phyloP scores from a whole-genome alignment of 306 rosid genomes.

The Quercus engelmannii region DNA sequence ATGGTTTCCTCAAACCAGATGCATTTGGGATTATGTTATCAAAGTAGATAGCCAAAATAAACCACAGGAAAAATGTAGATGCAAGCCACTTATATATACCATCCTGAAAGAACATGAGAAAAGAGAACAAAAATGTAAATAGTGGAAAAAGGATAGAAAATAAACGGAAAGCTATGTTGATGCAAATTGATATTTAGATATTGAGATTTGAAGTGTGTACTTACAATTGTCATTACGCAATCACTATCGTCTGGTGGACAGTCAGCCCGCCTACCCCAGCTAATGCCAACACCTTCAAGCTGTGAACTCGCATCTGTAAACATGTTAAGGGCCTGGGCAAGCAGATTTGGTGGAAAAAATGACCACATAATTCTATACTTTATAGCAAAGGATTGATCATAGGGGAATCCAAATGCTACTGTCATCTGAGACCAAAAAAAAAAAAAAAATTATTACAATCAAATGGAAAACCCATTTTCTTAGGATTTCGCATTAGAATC shows the following conservation, averaged over 20 bases:
- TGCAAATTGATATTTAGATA: neutral
- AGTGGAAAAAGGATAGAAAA: conserved; percentile 7
- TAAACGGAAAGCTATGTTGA: neutral
- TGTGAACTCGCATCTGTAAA: conserved; percentile 55
- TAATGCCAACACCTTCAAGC: conserved; percentile 53
- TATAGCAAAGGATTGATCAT: conserved; percentile 5
- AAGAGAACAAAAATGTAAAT: conserved; percentile 6
- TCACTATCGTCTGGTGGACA: conserved; percentile 31
- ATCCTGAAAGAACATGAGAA: conserved; percentile 50
- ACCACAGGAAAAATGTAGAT: conserved; percentile 74
- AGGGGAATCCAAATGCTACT: conserved; percentile 57
- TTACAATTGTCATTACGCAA: conserved; percentile 77
- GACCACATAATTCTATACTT: conserved; percentile 49
- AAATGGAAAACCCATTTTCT: neutral
- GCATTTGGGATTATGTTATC: conserved; percentile 86
- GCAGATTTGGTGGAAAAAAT: conserved; percentile 83
- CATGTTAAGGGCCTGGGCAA: conserved; percentile 52
- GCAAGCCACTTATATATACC: conserved; percentile 63
- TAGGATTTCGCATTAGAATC: conserved; percentile 27
- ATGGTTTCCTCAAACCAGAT: conserved; percentile 79
- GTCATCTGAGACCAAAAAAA: conserved; percentile 43
- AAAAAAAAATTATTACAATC: conserved; percentile 18
- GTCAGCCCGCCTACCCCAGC: conserved; percentile 67
- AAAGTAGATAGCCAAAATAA: conserved; percentile 75
- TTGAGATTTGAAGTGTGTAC: conserved; percentile 18